These are phyloP conservation scores for Trichoderma sp. DNA, from an alignment of 2,329 filamentous ascomycete species.

Conservation along the genomic window DNA sequence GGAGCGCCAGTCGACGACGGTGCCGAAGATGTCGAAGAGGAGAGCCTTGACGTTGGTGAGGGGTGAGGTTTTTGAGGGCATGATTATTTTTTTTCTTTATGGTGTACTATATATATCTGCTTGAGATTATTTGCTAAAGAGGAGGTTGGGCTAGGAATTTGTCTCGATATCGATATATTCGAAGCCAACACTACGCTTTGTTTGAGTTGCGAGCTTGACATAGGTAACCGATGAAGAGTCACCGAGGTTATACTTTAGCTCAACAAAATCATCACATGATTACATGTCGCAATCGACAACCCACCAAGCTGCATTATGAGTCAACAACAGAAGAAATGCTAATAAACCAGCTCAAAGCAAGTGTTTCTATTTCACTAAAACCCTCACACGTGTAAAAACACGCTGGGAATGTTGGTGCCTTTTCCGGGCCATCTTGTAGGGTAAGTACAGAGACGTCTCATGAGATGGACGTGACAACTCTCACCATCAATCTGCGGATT, in stretches of 20 bases:
- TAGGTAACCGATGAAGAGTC: background rate
- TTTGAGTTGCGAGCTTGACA: background rate
- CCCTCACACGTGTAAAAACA: background rate
- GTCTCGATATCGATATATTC: background rate
- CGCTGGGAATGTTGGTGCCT: background rate
- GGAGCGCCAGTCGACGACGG: conserved; percentile 73
- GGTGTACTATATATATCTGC: background rate
- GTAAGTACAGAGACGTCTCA: background rate
- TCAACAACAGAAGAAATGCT: background rate
- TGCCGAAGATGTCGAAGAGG: conserved; percentile 76
- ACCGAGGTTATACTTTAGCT: background rate
- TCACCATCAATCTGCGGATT: background rate
- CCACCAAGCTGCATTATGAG: background rate
- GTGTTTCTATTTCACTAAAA: background rate
- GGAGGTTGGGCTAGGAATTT: background rate
- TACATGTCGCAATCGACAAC: background rate
- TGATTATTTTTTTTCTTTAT: background rate
- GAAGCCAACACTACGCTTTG: background rate
- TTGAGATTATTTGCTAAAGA: background rate
- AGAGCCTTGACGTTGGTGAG: conserved; percentile 52
- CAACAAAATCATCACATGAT: conserved; percentile 18
- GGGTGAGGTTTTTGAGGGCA: conserved; percentile 29
- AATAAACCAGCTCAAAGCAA: background rate
- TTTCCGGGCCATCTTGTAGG: background rate
- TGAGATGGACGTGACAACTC: background rate